Evolutionary conservation across 176 grass and related monocot species (phyloP), one percentile per base, ranked within the genome.

Genomic region (Puya raimondii): DNA sequence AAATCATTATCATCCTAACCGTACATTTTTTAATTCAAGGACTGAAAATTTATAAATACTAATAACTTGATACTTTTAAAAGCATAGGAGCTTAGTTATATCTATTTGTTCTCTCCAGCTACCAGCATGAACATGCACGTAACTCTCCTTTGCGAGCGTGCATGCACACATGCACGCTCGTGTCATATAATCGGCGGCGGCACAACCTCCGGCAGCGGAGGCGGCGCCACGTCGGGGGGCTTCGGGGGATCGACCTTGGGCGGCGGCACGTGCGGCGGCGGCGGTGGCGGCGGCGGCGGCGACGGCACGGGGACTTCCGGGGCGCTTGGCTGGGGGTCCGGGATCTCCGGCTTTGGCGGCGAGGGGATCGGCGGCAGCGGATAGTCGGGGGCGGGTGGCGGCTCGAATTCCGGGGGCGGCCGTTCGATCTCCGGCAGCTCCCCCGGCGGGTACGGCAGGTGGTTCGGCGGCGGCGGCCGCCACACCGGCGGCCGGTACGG

Each of bases 291-390:
- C 8, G 23, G 51, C 18, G 73, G 80, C 2, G 69, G 49, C 1
- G 47, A 65, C n/a, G 72, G 67, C 42, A 78, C 66, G 13, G 73
- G 50, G 12, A 84, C 48, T 42, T 94, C 84, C 0, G 87, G 84
- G 58, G 29, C 4, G 33, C 5, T 84, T 73, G 11, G 57, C 29
- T 18, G 85, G 85, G 68, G 79, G 49, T 1, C 3, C 7, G 88
- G 91, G 47, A 96, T 61, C 74, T 91, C 85, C n/a, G 88, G 92
- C 52, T 2, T 50, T 1, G 70, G 65, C 2, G 83, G 85, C 29
- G 88, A 84, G 12, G 88, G 91, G 52, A 96, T 71, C 14, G 85
- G 72, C 7, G 82, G 74, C 9, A 73, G 49, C 8, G 91, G 91
- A 16, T 59, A 63, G 73, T 96, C 85, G 2, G 88, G 91, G 0